Evolutionary conservation across 176 grass and related monocot genomes (phyloP), one percentile per base, ranked within the genome.

Genomic region (Avena sativa): DNA sequence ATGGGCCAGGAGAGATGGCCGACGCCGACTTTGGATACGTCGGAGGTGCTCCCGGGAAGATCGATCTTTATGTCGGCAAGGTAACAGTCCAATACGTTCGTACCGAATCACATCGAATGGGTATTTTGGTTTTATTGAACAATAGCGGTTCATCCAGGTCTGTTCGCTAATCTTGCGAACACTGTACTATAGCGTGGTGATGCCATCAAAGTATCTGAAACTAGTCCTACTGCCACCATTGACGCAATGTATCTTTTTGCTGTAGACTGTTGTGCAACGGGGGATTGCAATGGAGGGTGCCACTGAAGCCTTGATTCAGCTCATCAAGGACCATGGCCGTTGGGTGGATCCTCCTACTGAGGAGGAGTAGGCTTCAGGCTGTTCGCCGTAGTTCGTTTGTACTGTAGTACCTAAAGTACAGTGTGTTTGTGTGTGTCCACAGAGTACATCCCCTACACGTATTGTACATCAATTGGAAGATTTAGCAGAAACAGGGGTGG

Each of bases 1-100:
- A 98, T 84, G 93, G 96, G 19, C 96, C 93, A 64, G 93, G 93
- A 85, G 96, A 98, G 81, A 98, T 98, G 96, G 96, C 96, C 1
- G 96, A 98, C 83, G 96, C 96, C 4, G 96, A 98, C 91, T 98
- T 98, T 36, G 96, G 93, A 84, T 98, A 98, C 3, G 96, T 96
- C 47, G 96, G 96, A 62, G 96, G 96, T 57, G 87, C 92, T 66
- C 96, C 96, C 16, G 96, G 96, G 72, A 98, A 98, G 89, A 98
- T 98, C 51, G 96, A 98, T 76, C 96, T 98, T 74, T 96, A 98
- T 51, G 93, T 98, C 26, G 93, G 96, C 79, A 98, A 98, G 93
- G 96, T 98, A 94, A 86, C 1, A 61, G 79, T 81, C 66, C n/a
- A 23, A 49, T 49, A 36, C 56, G 16, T 43, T 9, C 17, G 43